Percentiles rank a stretch among this genome's conserved stretches.
phyloP scores from a whole-genome alignment of 331 rosid genomes.

The Pyracantha coccinea region DNA sequence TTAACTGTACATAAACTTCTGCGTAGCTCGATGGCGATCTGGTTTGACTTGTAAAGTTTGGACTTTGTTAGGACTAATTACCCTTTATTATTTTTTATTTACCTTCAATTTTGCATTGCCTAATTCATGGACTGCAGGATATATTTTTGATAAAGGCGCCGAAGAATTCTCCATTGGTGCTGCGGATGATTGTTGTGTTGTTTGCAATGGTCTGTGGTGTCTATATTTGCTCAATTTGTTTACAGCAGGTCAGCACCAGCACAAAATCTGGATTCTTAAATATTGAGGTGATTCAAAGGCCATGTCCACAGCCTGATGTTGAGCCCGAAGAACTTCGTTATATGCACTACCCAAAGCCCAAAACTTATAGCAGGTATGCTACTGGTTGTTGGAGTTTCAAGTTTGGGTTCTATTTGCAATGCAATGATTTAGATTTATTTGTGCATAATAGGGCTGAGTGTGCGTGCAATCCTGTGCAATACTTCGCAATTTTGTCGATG shows the following conservation, averaged over 20 bases:
- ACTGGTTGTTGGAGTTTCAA: slow-evolving; percentile 9
- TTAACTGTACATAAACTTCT: not conserved
- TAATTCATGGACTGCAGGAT: slow-evolving; percentile 48
- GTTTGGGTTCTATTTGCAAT: slow-evolving; percentile 12
- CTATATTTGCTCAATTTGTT: slow-evolving; percentile 80
- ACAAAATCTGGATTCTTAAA: slow-evolving; percentile 40
- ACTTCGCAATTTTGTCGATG: slow-evolving; percentile 84
- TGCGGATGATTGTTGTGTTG: slow-evolving; percentile 66
- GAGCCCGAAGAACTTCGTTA: slow-evolving; percentile 66
- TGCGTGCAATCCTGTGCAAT: slow-evolving; percentile 83
- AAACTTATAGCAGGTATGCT: slow-evolving; percentile 68
- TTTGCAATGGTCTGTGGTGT: slow-evolving; percentile 89
- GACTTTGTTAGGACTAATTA: slow-evolving; percentile 12
- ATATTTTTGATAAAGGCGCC: slow-evolving; percentile 45
- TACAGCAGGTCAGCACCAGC: slow-evolving; percentile 62
- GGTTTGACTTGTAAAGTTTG: not conserved
- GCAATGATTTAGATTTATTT: slow-evolving; percentile 13
- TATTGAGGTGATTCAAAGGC: slow-evolving; percentile 42
- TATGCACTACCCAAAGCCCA: slow-evolving; percentile 78
- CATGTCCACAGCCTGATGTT: slow-evolving; percentile 62
- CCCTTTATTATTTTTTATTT: not conserved
- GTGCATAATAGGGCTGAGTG: slow-evolving; percentile 68
- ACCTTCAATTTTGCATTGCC: slow-evolving; percentile 6
- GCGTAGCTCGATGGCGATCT: slow-evolving; percentile 1
- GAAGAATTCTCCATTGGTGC: slow-evolving; percentile 66